Conservation (phyloP, 768 basidiomycete genomes). For the Serpula lacrymans region DNA sequence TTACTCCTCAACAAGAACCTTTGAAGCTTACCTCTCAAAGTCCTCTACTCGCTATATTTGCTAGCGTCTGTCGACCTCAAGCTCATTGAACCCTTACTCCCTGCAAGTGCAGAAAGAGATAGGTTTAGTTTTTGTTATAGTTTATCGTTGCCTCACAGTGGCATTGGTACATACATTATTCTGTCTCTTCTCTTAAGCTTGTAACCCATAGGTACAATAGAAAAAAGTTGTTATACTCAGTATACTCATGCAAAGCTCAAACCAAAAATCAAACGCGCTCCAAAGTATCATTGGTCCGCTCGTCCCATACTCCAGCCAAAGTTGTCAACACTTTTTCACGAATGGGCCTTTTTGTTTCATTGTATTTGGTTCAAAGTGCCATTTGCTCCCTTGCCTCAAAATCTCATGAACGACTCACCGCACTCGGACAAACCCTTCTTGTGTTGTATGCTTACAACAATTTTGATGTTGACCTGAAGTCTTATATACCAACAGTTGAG, state of each 20-base stretch:
- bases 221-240: too few relatives aligned
- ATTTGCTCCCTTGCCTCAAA: slow-evolving; percentile 16
- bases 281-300: slow-evolving; percentile 19
- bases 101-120: too few relatives aligned
- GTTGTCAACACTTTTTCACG: slow-evolving; percentile 18
- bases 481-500: slow-evolving; percentile 14
- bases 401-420: background rate
- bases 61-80: too few relatives aligned
- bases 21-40: too few relatives aligned
- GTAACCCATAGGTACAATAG: too few relatives aligned
- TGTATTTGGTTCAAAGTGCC: slow-evolving; percentile 11
- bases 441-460: slow-evolving; percentile 21
- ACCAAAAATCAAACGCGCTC: slow-evolving; percentile 18
- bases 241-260: slow-evolving; percentile 14
- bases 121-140: too few relatives aligned
- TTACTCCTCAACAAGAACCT: too few relatives aligned
- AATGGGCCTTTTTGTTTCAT: slow-evolving; percentile 19
- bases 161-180: too few relatives aligned
- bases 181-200: too few relatives aligned
- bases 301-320: slow-evolving; percentile 17
- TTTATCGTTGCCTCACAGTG: too few relatives aligned
- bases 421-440: slow-evolving; percentile 11
- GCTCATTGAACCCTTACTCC: too few relatives aligned
- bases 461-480: slow-evolving; percentile 23
- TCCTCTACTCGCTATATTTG: too few relatives aligned